Evolutionary conservation across 306 rosid species (phyloP).

Genomic region (Alnus rubra): DNA sequence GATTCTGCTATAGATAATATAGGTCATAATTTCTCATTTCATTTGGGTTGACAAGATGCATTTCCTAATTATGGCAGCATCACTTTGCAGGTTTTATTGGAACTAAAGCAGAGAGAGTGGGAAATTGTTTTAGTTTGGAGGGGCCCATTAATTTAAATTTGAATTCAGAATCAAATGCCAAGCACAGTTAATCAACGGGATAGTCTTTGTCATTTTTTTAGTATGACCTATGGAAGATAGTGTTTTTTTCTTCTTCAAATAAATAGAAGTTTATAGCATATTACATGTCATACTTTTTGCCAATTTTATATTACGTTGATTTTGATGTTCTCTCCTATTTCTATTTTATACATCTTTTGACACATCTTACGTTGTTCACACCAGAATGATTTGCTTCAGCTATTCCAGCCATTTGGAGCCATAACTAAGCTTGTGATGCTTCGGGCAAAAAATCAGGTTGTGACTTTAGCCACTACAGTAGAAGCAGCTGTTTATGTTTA

Average conservation of each 20-base stretch:
- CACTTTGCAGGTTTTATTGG: background rate
- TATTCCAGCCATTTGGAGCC: conserved; percentile 98
- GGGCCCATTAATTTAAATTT: background rate
- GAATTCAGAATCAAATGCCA: background rate
- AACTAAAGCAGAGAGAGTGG: background rate
- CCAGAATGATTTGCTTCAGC: conserved; percentile 97
- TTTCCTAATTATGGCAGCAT: background rate
- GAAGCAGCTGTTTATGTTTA: conserved; percentile 5
- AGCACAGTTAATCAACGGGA: too few species aligned
- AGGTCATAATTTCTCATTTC: background rate
- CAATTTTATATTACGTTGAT: background rate
- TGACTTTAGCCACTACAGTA: conserved; percentile 21
- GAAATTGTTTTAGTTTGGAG: background rate
- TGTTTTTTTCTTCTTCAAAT: background rate
- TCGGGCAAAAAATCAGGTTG: conserved; percentile 98
- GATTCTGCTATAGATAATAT: background rate
- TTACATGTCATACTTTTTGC: background rate
- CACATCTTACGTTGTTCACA: conserved; percentile 16
- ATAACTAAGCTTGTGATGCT: conserved; percentile 99
- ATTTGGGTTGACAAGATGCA: background rate
- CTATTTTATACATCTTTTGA: conserved; percentile 7
- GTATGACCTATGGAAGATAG: background rate
- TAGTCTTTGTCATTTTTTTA: background rate
- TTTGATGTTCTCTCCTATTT: background rate
- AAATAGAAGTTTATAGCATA: background rate